Percentiles rank a stretch among this genome's conserved stretches.
Conservation (phyloP, 371 early-diverging fungal genomes). For the Dichotomocladium elegans region DNA sequence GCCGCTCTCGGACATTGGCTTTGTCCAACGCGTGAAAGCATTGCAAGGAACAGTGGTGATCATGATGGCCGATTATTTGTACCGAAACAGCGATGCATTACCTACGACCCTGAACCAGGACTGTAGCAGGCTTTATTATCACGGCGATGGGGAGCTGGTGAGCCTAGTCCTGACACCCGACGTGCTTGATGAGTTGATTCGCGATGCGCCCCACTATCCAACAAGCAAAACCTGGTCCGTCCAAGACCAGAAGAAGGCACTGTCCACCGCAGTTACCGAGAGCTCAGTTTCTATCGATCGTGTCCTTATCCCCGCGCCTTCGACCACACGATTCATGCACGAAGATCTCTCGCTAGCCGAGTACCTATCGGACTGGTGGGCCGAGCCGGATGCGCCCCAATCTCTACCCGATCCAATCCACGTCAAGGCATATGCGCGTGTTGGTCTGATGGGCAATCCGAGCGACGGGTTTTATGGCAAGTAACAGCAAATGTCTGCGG, state of each 20-base stretch:
- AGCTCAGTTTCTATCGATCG: too few species aligned
- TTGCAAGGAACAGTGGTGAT: slow-evolving; percentile 15
- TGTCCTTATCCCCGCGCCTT: neutral
- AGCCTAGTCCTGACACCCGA: neutral
- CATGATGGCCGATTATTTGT: slow-evolving; percentile 27
- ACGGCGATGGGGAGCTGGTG: neutral
- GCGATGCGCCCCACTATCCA: neutral
- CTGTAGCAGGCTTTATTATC: neutral
- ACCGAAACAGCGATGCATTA: slow-evolving; percentile 6
- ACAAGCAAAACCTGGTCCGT: neutral
- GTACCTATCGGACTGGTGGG: slow-evolving; percentile 11
- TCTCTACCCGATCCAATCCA: slow-evolving; percentile 26
- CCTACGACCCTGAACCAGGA: neutral
- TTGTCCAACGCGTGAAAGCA: slow-evolving; percentile 35
- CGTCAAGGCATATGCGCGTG: slow-evolving; percentile 53
- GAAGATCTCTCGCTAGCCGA: neutral
- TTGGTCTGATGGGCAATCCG: slow-evolving; percentile 73
- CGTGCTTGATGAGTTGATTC: neutral
- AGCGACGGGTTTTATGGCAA: slow-evolving; percentile 67
- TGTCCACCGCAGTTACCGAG: neutral
- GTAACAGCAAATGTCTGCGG: neutral
- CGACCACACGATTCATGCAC: neutral
- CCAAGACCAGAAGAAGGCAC: neutral
- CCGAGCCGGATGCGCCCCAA: neutral
- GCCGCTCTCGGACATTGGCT: slow-evolving; percentile 31